Conservation (phyloP, 2,329 filamentous ascomycete genomes). For the Hymenoscyphus scutula region DNA sequence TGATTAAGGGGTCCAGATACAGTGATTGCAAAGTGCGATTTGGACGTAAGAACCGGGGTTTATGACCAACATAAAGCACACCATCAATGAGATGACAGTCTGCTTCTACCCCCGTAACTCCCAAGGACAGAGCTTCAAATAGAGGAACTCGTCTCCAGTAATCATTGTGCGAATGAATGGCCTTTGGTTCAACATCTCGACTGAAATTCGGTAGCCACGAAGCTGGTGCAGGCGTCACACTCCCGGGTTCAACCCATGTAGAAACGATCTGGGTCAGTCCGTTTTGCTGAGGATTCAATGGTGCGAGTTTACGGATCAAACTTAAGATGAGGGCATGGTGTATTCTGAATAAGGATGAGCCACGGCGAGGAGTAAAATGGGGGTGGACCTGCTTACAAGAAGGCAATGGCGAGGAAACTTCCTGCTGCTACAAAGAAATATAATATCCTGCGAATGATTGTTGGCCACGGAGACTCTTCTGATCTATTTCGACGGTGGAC, state of each 20-base stretch:
- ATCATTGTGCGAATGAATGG: slow-evolving; percentile 54
- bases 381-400: slow-evolving; percentile 13
- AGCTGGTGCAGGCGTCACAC: slow-evolving; percentile 12
- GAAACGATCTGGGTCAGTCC: slow-evolving; percentile 22
- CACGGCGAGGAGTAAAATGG: not conserved
- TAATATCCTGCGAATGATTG: slow-evolving; percentile 13
- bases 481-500: slow-evolving; percentile 7
- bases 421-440: slow-evolving; percentile 14
- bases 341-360: slow-evolving; percentile 12
- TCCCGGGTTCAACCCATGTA: slow-evolving; percentile 16
- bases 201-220: slow-evolving; percentile 26
- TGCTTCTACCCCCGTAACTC: slow-evolving; percentile 56
- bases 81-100: slow-evolving; percentile 58
- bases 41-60: slow-evolving; percentile 48
- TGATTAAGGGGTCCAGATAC: slow-evolving; percentile 58
- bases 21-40: slow-evolving; percentile 54
- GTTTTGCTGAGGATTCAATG: slow-evolving; percentile 50
- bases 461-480: slow-evolving; percentile 20
- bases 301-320: slow-evolving; percentile 42
- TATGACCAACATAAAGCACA: slow-evolving; percentile 54
- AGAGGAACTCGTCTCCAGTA: slow-evolving; percentile 50
- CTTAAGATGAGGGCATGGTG: slow-evolving; percentile 20
- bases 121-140: slow-evolving; percentile 52
- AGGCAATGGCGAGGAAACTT: slow-evolving; percentile 12
- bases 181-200: slow-evolving; percentile 20